A percentile compares a stretch with the other conserved stretches of the same genome.
These are phyloP conservation scores for Fusarium palustre DNA, from an alignment of 2,329 filamentous ascomycete species.

Conservation along the genomic window DNA sequence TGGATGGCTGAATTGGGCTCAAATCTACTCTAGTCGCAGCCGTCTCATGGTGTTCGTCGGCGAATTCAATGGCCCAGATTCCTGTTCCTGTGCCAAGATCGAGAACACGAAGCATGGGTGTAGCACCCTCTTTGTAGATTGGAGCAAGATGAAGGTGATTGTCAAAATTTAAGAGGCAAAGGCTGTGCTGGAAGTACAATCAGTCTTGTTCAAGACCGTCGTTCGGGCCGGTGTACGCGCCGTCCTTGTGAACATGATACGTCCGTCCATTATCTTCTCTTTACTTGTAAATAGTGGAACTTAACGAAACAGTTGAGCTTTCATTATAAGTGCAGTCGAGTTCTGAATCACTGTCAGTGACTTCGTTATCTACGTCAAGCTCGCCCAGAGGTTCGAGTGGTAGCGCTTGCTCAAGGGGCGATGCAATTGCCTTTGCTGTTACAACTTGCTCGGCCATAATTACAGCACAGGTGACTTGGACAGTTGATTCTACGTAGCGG, in stretches of 20 bases:
- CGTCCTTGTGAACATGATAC: conserved; percentile 46
- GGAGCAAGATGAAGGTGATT: conserved; percentile 41
- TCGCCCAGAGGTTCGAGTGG: conserved; percentile 8
- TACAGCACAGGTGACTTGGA: background rate
- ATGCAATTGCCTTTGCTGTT: background rate
- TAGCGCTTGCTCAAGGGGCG: background rate
- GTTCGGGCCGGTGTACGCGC: conserved; percentile 22
- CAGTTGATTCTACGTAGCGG: background rate
- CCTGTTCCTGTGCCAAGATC: conserved; percentile 46
- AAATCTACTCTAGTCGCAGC: conserved; percentile 37
- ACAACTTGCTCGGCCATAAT: background rate
- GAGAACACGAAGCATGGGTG: conserved; percentile 31
- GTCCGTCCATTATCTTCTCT: conserved; percentile 45
- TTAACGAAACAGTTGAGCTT: conserved; percentile 36
- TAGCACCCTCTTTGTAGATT: background rate
- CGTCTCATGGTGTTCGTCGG: conserved; percentile 31
- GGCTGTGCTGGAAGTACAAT: conserved; percentile 38
- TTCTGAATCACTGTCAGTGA: conserved; percentile 13
- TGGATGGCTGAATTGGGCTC: conserved; percentile 35
- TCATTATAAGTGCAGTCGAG: background rate
- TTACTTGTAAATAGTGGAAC: conserved; percentile 36
- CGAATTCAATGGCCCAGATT: conserved; percentile 46
- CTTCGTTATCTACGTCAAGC: conserved; percentile 9
- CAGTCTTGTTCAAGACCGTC: conserved; percentile 25
- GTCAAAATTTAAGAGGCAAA: conserved; percentile 46